These are phyloP conservation scores for Pelargonium citronellum DNA, from an alignment of 441 rosid genomes.

Conservation along the genomic window DNA sequence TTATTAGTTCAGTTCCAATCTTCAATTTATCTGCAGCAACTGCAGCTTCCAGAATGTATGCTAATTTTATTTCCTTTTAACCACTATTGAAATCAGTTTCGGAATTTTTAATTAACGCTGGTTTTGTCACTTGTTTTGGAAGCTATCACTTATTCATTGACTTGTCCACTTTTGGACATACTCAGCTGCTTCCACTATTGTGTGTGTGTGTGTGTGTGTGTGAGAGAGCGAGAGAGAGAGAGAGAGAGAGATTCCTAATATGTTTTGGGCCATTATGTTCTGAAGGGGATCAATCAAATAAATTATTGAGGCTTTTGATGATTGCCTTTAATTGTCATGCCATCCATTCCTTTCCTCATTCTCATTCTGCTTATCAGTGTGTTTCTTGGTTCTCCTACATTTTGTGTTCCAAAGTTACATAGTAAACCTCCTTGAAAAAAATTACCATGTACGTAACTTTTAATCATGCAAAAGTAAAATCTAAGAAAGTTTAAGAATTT, in stretches of 20 bases:
- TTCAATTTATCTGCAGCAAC: slow-evolving; percentile 89
- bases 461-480: too few relatives aligned
- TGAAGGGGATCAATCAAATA: too few relatives aligned
- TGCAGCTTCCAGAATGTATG: slow-evolving; percentile 82
- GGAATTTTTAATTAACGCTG: neutral
- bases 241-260: too few relatives aligned
- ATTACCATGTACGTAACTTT: too few relatives aligned
- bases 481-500: neutral
- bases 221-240: too few relatives aligned
- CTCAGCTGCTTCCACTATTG: neutral
- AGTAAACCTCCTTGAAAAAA: too few relatives aligned
- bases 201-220: neutral
- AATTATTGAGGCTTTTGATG: too few relatives aligned
- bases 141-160: neutral
- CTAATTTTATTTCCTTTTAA: slow-evolving; percentile 12
- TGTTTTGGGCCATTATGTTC: too few relatives aligned
- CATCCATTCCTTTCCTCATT: neutral
- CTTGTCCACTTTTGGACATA: neutral
- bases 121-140: neutral
- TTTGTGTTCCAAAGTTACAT: neutral
- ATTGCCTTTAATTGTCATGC: neutral
- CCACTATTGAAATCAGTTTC: neutral
- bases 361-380: neutral
- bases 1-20: slow-evolving; percentile 84
- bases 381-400: neutral